Percentiles rank a stretch among this genome's conserved stretches.
Evolutionary conservation across 1,284 basidiomycete species (phyloP).

Genomic region (Austroboletus niveus): DNA sequence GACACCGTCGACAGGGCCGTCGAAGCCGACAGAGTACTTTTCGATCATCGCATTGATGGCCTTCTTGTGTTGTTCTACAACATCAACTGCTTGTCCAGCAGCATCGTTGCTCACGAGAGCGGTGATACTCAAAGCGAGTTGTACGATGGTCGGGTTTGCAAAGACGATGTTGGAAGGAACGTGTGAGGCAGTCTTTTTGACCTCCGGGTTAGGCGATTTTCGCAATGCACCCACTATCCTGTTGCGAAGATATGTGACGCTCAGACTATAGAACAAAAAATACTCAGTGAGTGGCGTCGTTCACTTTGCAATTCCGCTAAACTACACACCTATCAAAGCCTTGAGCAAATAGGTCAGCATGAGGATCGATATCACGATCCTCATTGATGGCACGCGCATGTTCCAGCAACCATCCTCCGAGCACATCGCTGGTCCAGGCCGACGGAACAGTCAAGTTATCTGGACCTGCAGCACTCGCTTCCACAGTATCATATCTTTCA

Average conservation of each 20-base stretch:
- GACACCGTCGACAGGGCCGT: constrained; percentile 10
- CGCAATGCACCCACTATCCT: constrained; percentile 30
- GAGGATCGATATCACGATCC: constrained; percentile 9
- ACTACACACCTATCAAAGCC: constrained; percentile 36
- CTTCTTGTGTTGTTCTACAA: constrained; percentile 9
- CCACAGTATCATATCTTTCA: constrained; percentile 28
- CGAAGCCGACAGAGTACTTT: constrained; percentile 25
- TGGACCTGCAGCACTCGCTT: constrained; percentile 18
- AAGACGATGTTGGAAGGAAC: constrained; percentile 25
- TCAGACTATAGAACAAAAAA: constrained; percentile 21
- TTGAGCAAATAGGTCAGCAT: constrained; percentile 32
- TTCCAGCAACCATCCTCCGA: constrained; percentile 31
- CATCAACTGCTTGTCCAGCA: not conserved
- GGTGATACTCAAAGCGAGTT: constrained; percentile 15
- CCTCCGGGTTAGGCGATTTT: constrained; percentile 15
- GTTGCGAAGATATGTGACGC: constrained; percentile 36
- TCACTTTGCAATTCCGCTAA: not conserved
- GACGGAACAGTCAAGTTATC: constrained; percentile 16
- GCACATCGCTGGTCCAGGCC: constrained; percentile 20
- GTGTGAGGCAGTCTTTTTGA: constrained; percentile 3
- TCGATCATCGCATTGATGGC: constrained; percentile 27
- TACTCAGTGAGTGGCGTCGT: not conserved
- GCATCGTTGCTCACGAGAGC: not conserved
- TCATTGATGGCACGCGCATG: constrained; percentile 27
- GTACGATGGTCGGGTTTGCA: constrained; percentile 25